Evolutionary conservation across 208 protist genomes (phyloP).

Genomic region (Leishmania aethiopica): DNA sequence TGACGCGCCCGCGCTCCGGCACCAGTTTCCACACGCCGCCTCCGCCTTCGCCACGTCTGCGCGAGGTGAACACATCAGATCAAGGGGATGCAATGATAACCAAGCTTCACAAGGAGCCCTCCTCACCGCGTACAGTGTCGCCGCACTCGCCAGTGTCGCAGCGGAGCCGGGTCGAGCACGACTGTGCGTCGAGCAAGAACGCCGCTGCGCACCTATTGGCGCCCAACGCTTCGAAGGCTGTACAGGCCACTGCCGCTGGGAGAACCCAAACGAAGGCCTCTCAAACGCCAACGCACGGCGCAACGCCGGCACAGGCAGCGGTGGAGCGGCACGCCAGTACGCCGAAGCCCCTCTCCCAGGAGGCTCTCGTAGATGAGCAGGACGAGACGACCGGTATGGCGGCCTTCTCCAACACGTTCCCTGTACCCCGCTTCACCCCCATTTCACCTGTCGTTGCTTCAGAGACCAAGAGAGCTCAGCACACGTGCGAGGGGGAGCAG

Average conservation of each 20-base stretch:
- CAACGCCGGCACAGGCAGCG: not conserved
- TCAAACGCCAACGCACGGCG: not conserved
- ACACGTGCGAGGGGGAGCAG: not conserved
- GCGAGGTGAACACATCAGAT: constrained; percentile 39
- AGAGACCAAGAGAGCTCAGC: not conserved
- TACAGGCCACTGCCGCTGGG: not conserved
- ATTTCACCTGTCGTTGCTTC: constrained; percentile 1
- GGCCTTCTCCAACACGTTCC: constrained; percentile 29
- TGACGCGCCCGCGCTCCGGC: not conserved
- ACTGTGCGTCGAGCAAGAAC: not conserved
- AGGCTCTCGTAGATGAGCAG: not conserved
- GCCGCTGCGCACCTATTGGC: not conserved
- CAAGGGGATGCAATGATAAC: constrained; percentile 2
- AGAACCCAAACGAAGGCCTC: not conserved
- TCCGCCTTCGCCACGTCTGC: constrained; percentile 21
- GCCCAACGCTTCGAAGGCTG: not conserved
- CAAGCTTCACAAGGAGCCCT: constrained; percentile 11
- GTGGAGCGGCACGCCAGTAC: not conserved
- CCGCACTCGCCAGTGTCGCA: constrained; percentile 15
- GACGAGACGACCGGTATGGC: constrained; percentile 6
- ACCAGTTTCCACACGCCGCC: not conserved
- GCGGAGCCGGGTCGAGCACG: constrained; percentile 10
- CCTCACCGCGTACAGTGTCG: constrained; percentile 19
- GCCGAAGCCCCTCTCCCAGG: not conserved
- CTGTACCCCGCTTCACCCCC: constrained; percentile 30